Base-by-base conservation (phyloP, 1,284 basidiomycete genomes). In the Kwoniella shivajii region DNA sequence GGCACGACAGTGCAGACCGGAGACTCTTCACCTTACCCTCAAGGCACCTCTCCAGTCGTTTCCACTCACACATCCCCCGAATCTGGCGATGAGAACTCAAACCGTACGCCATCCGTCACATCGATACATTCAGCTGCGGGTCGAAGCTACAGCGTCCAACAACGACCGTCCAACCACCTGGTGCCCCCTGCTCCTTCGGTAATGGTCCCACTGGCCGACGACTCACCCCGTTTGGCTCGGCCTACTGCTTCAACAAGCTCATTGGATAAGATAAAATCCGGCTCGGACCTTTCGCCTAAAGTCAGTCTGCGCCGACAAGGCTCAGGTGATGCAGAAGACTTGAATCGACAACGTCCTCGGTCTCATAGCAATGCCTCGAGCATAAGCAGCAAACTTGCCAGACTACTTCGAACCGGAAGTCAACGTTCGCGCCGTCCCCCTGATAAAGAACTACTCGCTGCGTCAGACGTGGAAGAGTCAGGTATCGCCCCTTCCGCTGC, bases 301-400 rank as follows among this genome's bases (percentile, higher is more conserved):
- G 55, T 29, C 50, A 54, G 56, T 29, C 41, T 69, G 4, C 53
- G 61, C 6, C 65, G 68, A 14, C 62, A 69, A 13, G 66, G 67
- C 26, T 69, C 68, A 7, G 69, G 66, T 33, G 75, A 74, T 29
- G 50, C 65, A 20, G 69, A 73, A 29, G 59, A 58, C 9, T 26
- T 46, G 6, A 64, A 60, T 47, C 14, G 31, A 34, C 36, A 47
- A 16, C 66, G 67, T 16, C 64, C 66, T 29, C 56, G 71, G 27
- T 65, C 72, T 9, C 62, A 66, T 10, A 72, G 69, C 39, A 70
- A 65, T 36, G 68, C 74, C 6, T 71, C 69, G 14, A 68, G 60
- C 45, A 54, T 72, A 20, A 65, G 64, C n/a, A 63, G 59, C 39
- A 67, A 67, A 50, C 34, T 77, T 38, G 59, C 56, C 39, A 60